Evolutionary conservation across 2,329 filamentous ascomycete genomes (phyloP).

Genomic region (Trichoderma guizhouense): DNA sequence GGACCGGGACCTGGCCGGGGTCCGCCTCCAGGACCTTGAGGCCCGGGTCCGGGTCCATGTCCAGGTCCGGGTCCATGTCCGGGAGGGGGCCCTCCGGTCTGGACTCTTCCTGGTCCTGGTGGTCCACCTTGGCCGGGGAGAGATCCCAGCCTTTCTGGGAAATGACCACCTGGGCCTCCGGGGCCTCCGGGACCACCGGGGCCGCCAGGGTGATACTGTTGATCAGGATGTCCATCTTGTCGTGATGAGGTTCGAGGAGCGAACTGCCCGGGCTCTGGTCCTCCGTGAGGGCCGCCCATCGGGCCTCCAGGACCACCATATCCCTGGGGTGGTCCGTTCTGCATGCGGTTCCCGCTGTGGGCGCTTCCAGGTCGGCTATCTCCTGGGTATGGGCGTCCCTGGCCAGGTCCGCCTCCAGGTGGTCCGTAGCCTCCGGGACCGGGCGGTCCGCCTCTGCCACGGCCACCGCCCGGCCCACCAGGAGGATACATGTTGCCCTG

Average conservation of each 20-base stretch:
- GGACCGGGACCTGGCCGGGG: constrained; percentile 26
- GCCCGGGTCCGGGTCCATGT: constrained; percentile 16
- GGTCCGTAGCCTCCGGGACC: constrained; percentile 42
- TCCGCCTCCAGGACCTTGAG: constrained; percentile 21
- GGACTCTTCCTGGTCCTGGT: constrained; percentile 23
- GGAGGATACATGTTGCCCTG: constrained; percentile 47
- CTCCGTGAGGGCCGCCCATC: constrained; percentile 6
- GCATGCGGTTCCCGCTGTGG: constrained; percentile 24
- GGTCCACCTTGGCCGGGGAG: constrained; percentile 27
- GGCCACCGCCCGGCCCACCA: constrained; percentile 35
- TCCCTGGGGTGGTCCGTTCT: not conserved
- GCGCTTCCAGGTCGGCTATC: constrained; percentile 29
- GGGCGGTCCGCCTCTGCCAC: constrained; percentile 43
- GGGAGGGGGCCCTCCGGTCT: constrained; percentile 15
- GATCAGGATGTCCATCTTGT: constrained; percentile 25
- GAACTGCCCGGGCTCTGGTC: constrained; percentile 35
- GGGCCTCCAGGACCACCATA: constrained; percentile 1
- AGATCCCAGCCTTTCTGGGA: constrained; percentile 35
- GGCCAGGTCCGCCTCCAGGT: not conserved
- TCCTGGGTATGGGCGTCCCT: constrained; percentile 22
- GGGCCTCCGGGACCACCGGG: constrained; percentile 25
- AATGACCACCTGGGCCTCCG: constrained; percentile 19
- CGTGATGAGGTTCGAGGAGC: constrained; percentile 35
- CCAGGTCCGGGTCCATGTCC: constrained; percentile 19
- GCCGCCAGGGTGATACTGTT: constrained; percentile 32